phyloP scores from a whole-genome alignment of 2,329 filamentous ascomycete genomes.

The Claviceps capensis region DNA sequence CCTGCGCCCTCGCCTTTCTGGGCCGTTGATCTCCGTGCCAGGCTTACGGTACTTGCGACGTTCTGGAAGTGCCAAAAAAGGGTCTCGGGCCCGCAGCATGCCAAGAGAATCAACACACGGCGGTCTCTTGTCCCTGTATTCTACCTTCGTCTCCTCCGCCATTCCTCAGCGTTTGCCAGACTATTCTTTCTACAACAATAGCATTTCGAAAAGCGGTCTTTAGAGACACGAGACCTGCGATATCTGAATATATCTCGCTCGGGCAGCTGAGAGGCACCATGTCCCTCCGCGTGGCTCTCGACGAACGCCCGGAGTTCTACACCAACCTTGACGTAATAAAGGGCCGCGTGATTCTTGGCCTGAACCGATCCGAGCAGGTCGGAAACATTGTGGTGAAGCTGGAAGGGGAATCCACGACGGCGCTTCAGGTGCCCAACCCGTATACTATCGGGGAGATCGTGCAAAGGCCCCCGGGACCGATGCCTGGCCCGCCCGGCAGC shows the following conservation, averaged over 20 bases:
- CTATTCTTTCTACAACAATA: too few relatives aligned
- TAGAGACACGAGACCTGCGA: not conserved
- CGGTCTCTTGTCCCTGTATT: not conserved
- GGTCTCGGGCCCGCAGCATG: not conserved
- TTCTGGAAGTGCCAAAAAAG: not conserved
- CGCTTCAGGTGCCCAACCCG: slow-evolving; percentile 39
- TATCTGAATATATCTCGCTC: not conserved
- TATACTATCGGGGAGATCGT: slow-evolving; percentile 26
- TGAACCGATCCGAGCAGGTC: slow-evolving; percentile 55
- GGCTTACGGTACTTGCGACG: too few relatives aligned
- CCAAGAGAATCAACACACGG: not conserved
- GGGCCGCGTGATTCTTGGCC: slow-evolving; percentile 42
- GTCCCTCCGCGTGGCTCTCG: slow-evolving; percentile 54
- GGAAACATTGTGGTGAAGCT: slow-evolving; percentile 69
- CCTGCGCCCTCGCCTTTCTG: too few relatives aligned
- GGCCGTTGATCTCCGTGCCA: too few relatives aligned
- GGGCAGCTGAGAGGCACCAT: slow-evolving; percentile 26
- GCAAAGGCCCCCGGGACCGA: slow-evolving; percentile 13
- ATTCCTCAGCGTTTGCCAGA: not conserved
- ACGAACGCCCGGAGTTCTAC: slow-evolving; percentile 56
- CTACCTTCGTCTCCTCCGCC: not conserved
- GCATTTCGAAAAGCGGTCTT: too few relatives aligned
- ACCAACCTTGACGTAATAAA: slow-evolving; percentile 66
- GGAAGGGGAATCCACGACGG: slow-evolving; percentile 63
- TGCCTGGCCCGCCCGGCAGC: slow-evolving; percentile 24